phyloP scores from a whole-genome alignment of 2,329 filamentous ascomycete genomes.

The Fusarium sp. region DNA sequence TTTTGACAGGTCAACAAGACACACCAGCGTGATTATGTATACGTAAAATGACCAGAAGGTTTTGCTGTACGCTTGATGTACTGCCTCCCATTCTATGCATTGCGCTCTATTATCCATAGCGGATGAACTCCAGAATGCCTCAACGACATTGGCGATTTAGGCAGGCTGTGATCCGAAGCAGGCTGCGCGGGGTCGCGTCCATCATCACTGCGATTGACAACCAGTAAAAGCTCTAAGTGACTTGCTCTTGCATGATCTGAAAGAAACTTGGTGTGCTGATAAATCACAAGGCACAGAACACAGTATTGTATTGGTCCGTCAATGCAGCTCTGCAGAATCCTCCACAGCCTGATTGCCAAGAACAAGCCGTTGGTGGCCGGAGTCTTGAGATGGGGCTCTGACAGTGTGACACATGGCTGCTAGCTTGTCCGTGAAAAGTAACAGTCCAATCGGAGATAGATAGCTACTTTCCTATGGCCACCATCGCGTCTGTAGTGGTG shows the following conservation, averaged over 20 bases:
- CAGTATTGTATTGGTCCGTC: neutral
- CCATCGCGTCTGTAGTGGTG: neutral
- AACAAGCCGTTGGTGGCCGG: too few relatives aligned
- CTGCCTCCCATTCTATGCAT: neutral
- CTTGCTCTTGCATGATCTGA: neutral
- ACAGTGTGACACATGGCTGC: too few relatives aligned
- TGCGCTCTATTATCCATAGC: too few relatives aligned
- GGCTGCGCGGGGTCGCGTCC: fast-evolving
- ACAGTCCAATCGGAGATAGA: neutral
- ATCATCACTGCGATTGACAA: neutral
- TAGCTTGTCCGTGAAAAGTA: too few relatives aligned
- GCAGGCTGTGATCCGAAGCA: neutral
- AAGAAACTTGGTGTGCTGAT: neutral
- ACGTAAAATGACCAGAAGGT: too few relatives aligned
- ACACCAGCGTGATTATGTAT: fast-evolving
- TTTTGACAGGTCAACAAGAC: neutral
- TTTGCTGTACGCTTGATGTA: fast-evolving
- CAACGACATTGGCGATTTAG: too few relatives aligned
- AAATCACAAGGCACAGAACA: neutral
- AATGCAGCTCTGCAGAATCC: neutral
- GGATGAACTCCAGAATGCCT: too few relatives aligned
- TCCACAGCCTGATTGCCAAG: neutral
- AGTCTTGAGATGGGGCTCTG: too few relatives aligned
- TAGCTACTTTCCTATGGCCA: too few relatives aligned
- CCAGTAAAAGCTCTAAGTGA: neutral